Evolutionary conservation across 2,329 filamentous ascomycete species (phyloP).

Genomic region (Trichoderma gracile): DNA sequence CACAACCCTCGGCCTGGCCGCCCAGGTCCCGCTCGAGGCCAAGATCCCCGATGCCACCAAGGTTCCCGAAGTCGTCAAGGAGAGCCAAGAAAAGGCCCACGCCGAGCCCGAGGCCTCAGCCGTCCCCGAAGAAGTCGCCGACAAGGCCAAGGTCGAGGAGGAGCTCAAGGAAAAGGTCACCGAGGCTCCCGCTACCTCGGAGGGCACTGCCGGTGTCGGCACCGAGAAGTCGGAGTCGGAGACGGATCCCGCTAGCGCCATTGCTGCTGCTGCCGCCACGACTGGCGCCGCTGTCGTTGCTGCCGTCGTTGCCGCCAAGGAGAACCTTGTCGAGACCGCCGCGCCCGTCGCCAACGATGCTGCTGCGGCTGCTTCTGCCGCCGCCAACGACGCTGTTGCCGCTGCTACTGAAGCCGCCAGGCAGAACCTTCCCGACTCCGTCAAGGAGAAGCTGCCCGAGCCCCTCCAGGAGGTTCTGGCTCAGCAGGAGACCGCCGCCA

Average conservation of each 20-base stretch:
- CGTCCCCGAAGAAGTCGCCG: slow-evolving; percentile 63
- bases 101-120: slow-evolving; percentile 68
- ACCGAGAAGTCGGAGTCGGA: slow-evolving; percentile 54
- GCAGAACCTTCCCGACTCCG: slow-evolving; percentile 54
- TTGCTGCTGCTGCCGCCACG: slow-evolving; percentile 39
- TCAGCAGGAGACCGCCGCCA: slow-evolving; percentile 37
- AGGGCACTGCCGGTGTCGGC: slow-evolving; percentile 54
- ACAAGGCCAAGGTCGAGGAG: slow-evolving; percentile 70
- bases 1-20: slow-evolving; percentile 70
- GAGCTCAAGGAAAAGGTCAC: slow-evolving; percentile 69
- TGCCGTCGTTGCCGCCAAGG: slow-evolving; percentile 31
- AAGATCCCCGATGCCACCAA: slow-evolving; percentile 55
- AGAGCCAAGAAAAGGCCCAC: slow-evolving; percentile 69
- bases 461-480: slow-evolving; percentile 52
- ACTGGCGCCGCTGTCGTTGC: slow-evolving; percentile 37
- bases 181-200: slow-evolving; percentile 58
- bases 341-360: slow-evolving; percentile 37
- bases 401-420: slow-evolving; percentile 44
- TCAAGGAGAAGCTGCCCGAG: slow-evolving; percentile 54
- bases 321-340: too few relatives aligned
- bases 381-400: slow-evolving; percentile 41
- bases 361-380: slow-evolving; percentile 42
- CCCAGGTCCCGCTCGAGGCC: slow-evolving; percentile 64
- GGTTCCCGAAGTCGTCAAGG: slow-evolving; percentile 57
- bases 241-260: slow-evolving; percentile 40